Percentiles rank a stretch among this genome's conserved stretches.
Conservation (phyloP, 2,329 filamentous ascomycete genomes). For the Pyrenochaeta sp. region DNA sequence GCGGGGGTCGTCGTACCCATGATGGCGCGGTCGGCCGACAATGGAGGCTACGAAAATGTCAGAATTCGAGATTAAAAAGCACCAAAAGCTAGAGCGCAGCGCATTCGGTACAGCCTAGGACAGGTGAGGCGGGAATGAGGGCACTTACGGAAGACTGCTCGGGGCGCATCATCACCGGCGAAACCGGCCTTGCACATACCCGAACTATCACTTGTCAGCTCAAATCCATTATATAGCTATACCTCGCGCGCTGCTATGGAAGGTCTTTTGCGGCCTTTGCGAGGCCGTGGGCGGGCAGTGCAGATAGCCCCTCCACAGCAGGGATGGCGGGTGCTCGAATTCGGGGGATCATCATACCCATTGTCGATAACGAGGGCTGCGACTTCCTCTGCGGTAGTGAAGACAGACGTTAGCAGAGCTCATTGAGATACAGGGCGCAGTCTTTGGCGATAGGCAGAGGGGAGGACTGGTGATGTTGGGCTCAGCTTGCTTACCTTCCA, state of each 20-base stretch:
- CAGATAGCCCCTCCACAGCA: constrained; percentile 50
- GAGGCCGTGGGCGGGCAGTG: constrained; percentile 32
- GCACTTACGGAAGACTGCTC: constrained; percentile 99
- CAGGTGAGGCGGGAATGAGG: constrained; percentile 15
- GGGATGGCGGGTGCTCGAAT: constrained; percentile 45
- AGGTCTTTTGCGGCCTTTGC: constrained; percentile 29
- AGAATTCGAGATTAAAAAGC: constrained; percentile 33
- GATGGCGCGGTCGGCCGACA: constrained; percentile 98
- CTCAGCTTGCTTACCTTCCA: constrained; percentile 71
- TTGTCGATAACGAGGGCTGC: constrained; percentile 99
- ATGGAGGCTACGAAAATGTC: constrained; percentile 78
- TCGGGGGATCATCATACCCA: constrained; percentile 79
- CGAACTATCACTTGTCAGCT: constrained; percentile 72
- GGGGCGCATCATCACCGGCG: constrained; percentile 99
- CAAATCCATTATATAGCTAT: constrained; percentile 32
- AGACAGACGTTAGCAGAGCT: constrained; percentile 46
- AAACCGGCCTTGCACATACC: constrained; percentile 99
- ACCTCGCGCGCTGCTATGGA: constrained; percentile 33
- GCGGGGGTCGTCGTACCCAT: constrained; percentile 78
- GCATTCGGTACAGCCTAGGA: constrained; percentile 20
- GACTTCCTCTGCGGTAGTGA: constrained; percentile 85
- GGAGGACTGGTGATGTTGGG: constrained; percentile 25
- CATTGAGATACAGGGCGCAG: constrained; percentile 39
- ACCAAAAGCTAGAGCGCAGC: constrained; percentile 5
- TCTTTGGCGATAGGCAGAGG: constrained; percentile 24